A percentile compares a stretch with the other conserved stretches of the same genome.
Conservation (phyloP, 345 rosid species). For the Fremontodendron californicum region DNA sequence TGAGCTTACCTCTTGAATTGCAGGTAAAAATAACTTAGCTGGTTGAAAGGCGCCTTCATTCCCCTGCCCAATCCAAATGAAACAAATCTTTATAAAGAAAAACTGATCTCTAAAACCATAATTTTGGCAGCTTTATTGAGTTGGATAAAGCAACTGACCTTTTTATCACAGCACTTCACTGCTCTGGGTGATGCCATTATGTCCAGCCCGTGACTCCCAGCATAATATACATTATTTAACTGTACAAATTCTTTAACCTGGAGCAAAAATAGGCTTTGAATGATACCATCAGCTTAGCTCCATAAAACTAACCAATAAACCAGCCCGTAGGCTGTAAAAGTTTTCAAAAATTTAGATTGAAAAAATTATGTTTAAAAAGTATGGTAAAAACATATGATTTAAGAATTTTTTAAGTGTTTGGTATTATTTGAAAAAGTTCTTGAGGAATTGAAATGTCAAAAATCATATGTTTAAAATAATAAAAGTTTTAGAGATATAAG, state of each 20-base stretch:
- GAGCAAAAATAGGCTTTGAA: not conserved
- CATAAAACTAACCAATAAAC: not conserved
- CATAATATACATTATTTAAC: constrained; percentile 34
- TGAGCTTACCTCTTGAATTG: constrained; percentile 28
- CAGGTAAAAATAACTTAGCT: constrained; percentile 35
- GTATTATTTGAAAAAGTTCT: no score
- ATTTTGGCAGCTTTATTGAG: not conserved
- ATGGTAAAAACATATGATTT: no score
- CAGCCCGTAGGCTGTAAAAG: not conserved
- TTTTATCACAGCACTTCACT: constrained; percentile 16
- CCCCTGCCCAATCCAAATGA: constrained; percentile 15
- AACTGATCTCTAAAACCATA: not conserved
- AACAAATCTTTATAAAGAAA: not conserved
- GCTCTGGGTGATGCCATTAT: constrained; percentile 29
- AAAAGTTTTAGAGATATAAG: no score
- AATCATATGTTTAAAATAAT: no score
- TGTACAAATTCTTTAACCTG: constrained; percentile 40
- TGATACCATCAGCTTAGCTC: not conserved
- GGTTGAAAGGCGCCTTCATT: constrained; percentile 35
- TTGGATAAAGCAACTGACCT: constrained; percentile 16
- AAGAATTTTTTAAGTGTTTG: no score
- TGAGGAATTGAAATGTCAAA: no score
- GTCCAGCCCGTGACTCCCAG: constrained; percentile 53
- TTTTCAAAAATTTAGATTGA: no score
- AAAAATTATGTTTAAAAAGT: no score